These are phyloP conservation scores for Fusarium nematophilum DNA, from an alignment of 2,329 filamentous ascomycete species.

Conservation along the genomic window DNA sequence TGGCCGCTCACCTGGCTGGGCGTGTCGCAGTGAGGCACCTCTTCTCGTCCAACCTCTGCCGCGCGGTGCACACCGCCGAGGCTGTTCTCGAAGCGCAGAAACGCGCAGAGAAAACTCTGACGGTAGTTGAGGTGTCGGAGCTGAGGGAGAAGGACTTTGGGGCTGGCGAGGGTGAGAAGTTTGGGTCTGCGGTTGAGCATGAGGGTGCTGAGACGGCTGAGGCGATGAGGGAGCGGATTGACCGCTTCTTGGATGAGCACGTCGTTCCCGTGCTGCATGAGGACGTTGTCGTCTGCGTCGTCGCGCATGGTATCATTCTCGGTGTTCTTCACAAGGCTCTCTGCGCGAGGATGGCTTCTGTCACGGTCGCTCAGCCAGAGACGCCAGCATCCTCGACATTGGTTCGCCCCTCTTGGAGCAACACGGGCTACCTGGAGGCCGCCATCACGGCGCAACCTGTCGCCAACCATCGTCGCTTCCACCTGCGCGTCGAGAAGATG, in stretches of 20 bases:
- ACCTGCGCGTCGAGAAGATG: slow-evolving; percentile 64
- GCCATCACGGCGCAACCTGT: slow-evolving; percentile 26
- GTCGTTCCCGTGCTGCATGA: slow-evolving; percentile 63
- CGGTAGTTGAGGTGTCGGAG: slow-evolving; percentile 47
- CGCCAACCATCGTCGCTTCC: slow-evolving; percentile 33
- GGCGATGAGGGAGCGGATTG: slow-evolving; percentile 72
- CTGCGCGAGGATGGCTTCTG: slow-evolving; percentile 60
- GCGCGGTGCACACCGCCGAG: slow-evolving; percentile 78
- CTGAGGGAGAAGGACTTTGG: slow-evolving; percentile 83
- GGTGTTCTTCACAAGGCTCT: slow-evolving; percentile 74
- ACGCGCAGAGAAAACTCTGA: slow-evolving; percentile 18
- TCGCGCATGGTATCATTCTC: slow-evolving; percentile 87
- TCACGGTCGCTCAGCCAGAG: slow-evolving; percentile 27
- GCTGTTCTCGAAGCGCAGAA: slow-evolving; percentile 70
- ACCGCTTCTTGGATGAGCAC: slow-evolving; percentile 73
- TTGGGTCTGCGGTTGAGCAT: slow-evolving; percentile 51
- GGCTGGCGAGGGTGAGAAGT: slow-evolving; percentile 73
- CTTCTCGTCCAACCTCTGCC: slow-evolving; percentile 82
- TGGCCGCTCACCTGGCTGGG: slow-evolving; percentile 71
- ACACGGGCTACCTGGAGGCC: slow-evolving; percentile 61
- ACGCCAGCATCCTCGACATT: slow-evolving; percentile 19
- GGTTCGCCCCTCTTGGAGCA: slow-evolving; percentile 58
- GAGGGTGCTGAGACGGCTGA: slow-evolving; percentile 74
- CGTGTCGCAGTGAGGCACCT: slow-evolving; percentile 65
- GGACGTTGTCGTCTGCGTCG: slow-evolving; percentile 55